Evolutionary conservation across 768 basidiomycete species (phyloP), one percentile per base, ranked within the genome.

Genomic region (Rhizopogon vulgaris): DNA sequence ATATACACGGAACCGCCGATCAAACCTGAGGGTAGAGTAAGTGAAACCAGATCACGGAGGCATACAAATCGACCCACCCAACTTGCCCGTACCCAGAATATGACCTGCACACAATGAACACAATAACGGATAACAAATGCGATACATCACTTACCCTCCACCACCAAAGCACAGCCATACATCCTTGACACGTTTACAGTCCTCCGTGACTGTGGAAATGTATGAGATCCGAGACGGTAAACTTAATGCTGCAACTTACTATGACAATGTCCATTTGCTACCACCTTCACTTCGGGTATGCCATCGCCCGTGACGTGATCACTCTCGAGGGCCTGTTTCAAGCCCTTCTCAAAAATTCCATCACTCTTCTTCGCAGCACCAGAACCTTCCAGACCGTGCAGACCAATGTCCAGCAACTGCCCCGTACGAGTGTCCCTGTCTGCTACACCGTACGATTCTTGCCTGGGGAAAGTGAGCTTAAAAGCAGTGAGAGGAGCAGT

Each of bases 131-230:
- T 24, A 28, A 2, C 4, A 2, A 12, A 3, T 34, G 32, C 8
- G 4, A 32, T 34, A 28, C n/a, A 28, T 38, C 51, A 72, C 82
- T 67, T 61, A 86, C 78, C 87, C 85, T 65, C 89, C 90, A 38
- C 90, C 90, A 7, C 87, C 87, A 63, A 94, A 94, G 68, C 94
- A 96, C 56, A 85, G 71, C 94, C 95, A 97, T 12, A 97, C 78
- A 9, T 90, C 90, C 52, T 84, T 78, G 15, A 92, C 77, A 14
- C 94, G 80, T 59, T 84, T 78, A 60, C 94, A 96, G 58, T 93
- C 87, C 63, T 96, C 92, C 14, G 90, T 93, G 14, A 91, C 89
- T 89, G 52, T 9, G 48, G 41, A 18, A 6, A 45, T 25, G 9
- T 50, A 69, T 41, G 64, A 60, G 42, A 48, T 15, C 56, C 18